These are phyloP conservation scores for Hyaloperonospora brassicae DNA, from an alignment of 352 stramenopile species.

Conservation along the genomic window DNA sequence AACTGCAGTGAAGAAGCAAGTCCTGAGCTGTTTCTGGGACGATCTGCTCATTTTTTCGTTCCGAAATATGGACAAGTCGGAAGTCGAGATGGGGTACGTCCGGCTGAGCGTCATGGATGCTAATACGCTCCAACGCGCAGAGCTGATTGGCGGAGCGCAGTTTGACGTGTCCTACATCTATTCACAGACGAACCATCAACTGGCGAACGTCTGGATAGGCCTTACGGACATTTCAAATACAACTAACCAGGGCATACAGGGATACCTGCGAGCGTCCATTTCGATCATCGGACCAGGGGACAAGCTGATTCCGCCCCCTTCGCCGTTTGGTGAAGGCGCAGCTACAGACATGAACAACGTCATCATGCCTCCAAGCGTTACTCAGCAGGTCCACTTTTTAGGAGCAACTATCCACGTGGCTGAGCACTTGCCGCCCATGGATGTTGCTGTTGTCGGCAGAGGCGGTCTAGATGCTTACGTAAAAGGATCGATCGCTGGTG, in stretches of 20 bases:
- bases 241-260: conserved; percentile 82
- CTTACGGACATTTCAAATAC: conserved; percentile 80
- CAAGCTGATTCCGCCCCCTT: conserved; percentile 64
- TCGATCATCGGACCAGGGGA: conserved; percentile 84
- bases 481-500: conserved; percentile 46
- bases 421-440: conserved; percentile 70
- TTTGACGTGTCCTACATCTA: conserved; percentile 87
- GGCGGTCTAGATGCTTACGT: conserved; percentile 69
- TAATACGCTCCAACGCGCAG: conserved; percentile 78
- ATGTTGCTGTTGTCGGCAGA: conserved; percentile 51
- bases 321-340: conserved; percentile 39
- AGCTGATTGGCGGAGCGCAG: conserved; percentile 82
- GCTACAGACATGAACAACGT: conserved; percentile 50
- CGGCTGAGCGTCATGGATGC: conserved; percentile 81
- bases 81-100: conserved; percentile 80
- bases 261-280: conserved; percentile 85
- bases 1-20: conserved; percentile 74
- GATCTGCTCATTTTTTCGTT: conserved; percentile 74
- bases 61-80: conserved; percentile 65
- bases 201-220: conserved; percentile 87
- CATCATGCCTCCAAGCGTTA: conserved; percentile 71
- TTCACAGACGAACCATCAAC: conserved; percentile 79
- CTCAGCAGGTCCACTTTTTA: conserved; percentile 69
- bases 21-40: conserved; percentile 85
- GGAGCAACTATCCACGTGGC: conserved; percentile 56